A percentile compares a stretch with the other conserved stretches of the same genome.
Conservation (phyloP, 2,329 filamentous ascomycete genomes). For the Botrytis sinoallii region DNA sequence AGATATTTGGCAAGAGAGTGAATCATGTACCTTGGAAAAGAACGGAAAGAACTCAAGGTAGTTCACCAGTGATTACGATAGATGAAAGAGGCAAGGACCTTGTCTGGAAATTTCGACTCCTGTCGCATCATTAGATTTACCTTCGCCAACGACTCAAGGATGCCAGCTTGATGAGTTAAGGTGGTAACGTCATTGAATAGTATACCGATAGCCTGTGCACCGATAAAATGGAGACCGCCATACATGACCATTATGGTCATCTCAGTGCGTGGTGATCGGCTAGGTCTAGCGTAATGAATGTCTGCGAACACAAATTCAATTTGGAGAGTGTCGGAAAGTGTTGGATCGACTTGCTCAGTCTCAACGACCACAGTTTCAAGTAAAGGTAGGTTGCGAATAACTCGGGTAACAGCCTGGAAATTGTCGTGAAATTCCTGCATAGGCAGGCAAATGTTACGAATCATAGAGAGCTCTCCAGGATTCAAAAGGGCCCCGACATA, state of each 20-base stretch:
- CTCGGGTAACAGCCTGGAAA: not conserved
- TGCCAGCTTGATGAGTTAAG: not conserved
- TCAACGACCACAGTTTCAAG: not conserved
- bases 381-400: slow-evolving; percentile 4
- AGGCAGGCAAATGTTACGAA: not conserved
- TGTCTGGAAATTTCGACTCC: not conserved
- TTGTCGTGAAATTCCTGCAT: not conserved
- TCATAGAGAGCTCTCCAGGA: not conserved
- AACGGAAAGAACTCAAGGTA: not conserved
- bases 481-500: not conserved
- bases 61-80: not conserved
- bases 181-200: not conserved
- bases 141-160: not conserved
- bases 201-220: not conserved
- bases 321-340: not conserved
- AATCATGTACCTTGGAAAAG: not conserved
- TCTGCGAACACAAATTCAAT: not conserved
- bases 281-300: not conserved
- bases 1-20: not conserved
- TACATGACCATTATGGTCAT: slow-evolving; percentile 4
- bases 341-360: not conserved
- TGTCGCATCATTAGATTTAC: not conserved
- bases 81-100: not conserved
- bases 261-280: not conserved
- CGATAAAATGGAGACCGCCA: not conserved